phyloP scores from a whole-genome alignment of 164 flowering plant species.

The Euptelea pleiosperma region DNA sequence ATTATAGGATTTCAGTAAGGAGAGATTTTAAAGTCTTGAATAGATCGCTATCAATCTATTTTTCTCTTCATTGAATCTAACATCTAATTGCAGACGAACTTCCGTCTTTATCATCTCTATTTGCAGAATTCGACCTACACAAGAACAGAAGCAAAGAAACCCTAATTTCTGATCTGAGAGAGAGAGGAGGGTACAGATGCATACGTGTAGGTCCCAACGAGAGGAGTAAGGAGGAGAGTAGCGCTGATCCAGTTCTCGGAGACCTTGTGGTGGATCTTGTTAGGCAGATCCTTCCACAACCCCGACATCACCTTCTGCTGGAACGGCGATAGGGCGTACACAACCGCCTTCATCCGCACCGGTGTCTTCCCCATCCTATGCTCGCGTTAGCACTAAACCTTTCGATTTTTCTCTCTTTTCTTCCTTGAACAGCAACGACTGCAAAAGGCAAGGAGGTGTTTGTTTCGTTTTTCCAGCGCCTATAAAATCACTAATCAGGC shows the following conservation, averaged over 20 bases:
- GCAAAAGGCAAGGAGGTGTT: no score
- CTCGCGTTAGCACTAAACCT: no score
- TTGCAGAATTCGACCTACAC: background rate
- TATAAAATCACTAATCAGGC: no score
- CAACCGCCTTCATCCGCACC: constrained; percentile 66
- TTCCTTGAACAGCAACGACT: no score
- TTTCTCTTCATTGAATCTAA: no score
- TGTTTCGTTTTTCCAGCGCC: no score
- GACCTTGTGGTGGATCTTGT: constrained; percentile 65
- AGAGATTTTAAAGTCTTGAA: no score
- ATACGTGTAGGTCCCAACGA: constrained; percentile 60
- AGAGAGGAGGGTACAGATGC: constrained; percentile 10
- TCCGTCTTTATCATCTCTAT: no score
- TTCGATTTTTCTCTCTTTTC: no score
- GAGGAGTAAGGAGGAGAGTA: constrained; percentile 52
- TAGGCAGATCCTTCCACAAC: constrained; percentile 64
- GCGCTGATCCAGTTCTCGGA: constrained; percentile 79
- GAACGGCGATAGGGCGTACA: constrained; percentile 69
- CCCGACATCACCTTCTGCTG: constrained; percentile 84
- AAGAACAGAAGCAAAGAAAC: background rate
- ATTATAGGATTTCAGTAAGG: no score
- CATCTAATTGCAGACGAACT: no score
- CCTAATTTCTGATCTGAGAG: background rate
- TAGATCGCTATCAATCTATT: no score
- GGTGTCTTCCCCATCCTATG: constrained; percentile 79